Evolutionary conservation across 2,329 filamentous ascomycete genomes (phyloP), one percentile per base, ranked within the genome.

Genomic region (Monosporascus sp.): DNA sequence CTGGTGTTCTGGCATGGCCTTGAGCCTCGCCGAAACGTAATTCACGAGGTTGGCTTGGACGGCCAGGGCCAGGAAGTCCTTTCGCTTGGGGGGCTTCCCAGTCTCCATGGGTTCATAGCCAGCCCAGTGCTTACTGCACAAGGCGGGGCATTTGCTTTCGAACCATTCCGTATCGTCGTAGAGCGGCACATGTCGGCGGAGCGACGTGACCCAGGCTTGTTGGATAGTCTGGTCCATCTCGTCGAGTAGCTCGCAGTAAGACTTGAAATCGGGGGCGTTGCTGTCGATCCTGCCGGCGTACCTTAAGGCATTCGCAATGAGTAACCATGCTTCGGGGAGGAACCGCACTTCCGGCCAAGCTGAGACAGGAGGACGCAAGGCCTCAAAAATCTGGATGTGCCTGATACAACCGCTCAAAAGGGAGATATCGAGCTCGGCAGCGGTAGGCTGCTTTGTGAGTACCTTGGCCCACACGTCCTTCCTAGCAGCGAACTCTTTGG

Each of bases 161-260:
- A 61, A 64, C 66, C 66, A 68, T 40, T 68, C 60, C 3, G 65
- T 64, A 48, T 68, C 66, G 47, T 68, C 66, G 43, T 66, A 65
- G 1, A 68, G 56, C 9, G 65, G 65, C 37, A 63, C 64, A 45
- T 68, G 63, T 35, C 55, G 58, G 35, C 63, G 55, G 2, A 68
- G 55, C 7, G 64, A 60, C 7, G 59, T 50, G 7, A 61, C 47
- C 66, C 66, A 68, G 20, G 63, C 60, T 7, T 54, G 58, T 41
- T 68, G 65, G 43, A 63, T 66, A 3, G 65, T 63, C 1, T 22
- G 50, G 54, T 69, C 62, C 8, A 69, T 51, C 38, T 69, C 67
- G 41, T 69, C 65, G 2, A 69, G 50, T 11, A 69, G 51, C 17
- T 58, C 53, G 20, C 57, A 61, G 51, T 68, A 69, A 35, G 51